phyloP scores from a whole-genome alignment of 2,329 filamentous ascomycete genomes.

The Botryotinia calthae region DNA sequence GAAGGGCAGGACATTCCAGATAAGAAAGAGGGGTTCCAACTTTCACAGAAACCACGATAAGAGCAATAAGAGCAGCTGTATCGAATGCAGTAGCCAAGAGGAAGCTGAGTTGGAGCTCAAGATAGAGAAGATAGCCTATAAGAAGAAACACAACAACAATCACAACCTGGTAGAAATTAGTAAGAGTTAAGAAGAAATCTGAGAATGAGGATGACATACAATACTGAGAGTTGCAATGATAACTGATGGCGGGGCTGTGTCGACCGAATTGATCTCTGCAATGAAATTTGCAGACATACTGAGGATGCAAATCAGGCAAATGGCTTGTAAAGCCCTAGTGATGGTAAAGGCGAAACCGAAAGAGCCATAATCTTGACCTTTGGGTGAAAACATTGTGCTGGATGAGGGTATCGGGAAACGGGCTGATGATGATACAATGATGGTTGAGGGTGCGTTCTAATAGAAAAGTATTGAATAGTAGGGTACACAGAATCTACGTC shows the following conservation, averaged over 20 bases:
- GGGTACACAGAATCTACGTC: background rate
- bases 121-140: constrained; percentile 79
- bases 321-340: constrained; percentile 66
- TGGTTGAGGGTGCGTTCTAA: background rate
- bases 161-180: constrained; percentile 46
- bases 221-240: constrained; percentile 77
- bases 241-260: constrained; percentile 65
- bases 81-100: constrained; percentile 67
- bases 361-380: constrained; percentile 50
- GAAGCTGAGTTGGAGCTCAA: constrained; percentile 72
- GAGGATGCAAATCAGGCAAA: constrained; percentile 72
- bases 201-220: constrained; percentile 52
- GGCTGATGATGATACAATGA: background rate
- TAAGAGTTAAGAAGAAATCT: background rate
- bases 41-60: constrained; percentile 73
- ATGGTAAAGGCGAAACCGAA: constrained; percentile 76
- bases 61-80: constrained; percentile 66
- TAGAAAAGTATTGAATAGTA: background rate
- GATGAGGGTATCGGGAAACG: background rate
- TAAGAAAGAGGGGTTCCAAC: constrained; percentile 79
- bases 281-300: constrained; percentile 83
- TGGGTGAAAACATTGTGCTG: constrained; percentile 21
- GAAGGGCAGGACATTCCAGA: constrained; percentile 64
- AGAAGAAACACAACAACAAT: constrained; percentile 59
- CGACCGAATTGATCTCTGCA: constrained; percentile 65